A percentile compares a stretch with the other conserved stretches of the same genome.
These are phyloP conservation scores for Tolypocladium tundrense DNA, from an alignment of 2,329 filamentous ascomycete genomes.

Conservation along the genomic window DNA sequence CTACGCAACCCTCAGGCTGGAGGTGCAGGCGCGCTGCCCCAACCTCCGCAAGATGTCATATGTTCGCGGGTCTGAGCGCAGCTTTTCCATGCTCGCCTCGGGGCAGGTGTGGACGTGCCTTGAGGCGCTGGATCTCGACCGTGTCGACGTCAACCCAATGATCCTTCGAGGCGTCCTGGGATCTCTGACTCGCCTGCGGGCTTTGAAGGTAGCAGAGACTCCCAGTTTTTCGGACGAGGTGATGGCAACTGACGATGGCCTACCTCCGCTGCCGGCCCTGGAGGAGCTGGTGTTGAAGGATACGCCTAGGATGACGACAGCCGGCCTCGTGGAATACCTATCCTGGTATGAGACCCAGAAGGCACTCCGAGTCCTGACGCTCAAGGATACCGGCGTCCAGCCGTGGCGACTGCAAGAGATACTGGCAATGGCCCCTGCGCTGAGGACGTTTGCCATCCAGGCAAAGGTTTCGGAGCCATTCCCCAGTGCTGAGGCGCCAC, in stretches of 20 bases:
- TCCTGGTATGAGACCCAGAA: conserved; percentile 47
- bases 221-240: conserved; percentile 65
- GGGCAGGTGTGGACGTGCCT: conserved; percentile 59
- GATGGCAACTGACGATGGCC: conserved; percentile 54
- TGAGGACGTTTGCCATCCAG: conserved; percentile 47
- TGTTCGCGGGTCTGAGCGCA: conserved; percentile 64
- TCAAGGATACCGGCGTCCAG: conserved; percentile 63
- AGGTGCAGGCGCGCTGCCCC: conserved; percentile 73
- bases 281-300: conserved; percentile 64
- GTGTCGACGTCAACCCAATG: conserved; percentile 58
- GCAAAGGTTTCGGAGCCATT: conserved; percentile 40
- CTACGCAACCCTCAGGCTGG: conserved; percentile 67
- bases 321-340: conserved; percentile 62
- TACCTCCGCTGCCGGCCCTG: conserved; percentile 66
- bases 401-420: conserved; percentile 51
- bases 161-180: conserved; percentile 62
- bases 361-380: conserved; percentile 55
- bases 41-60: conserved; percentile 88
- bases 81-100: conserved; percentile 58
- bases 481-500: conserved; percentile 35
- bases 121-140: conserved; percentile 61
- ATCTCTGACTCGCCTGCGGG: conserved; percentile 55
- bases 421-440: conserved; percentile 43
- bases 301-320: conserved; percentile 59
- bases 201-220: conserved; percentile 64